A percentile compares a stretch with the other conserved stretches of the same genome.
Evolutionary conservation across 2,329 filamentous ascomycete species (phyloP).

Genomic region (Trichoderma polysporum): DNA sequence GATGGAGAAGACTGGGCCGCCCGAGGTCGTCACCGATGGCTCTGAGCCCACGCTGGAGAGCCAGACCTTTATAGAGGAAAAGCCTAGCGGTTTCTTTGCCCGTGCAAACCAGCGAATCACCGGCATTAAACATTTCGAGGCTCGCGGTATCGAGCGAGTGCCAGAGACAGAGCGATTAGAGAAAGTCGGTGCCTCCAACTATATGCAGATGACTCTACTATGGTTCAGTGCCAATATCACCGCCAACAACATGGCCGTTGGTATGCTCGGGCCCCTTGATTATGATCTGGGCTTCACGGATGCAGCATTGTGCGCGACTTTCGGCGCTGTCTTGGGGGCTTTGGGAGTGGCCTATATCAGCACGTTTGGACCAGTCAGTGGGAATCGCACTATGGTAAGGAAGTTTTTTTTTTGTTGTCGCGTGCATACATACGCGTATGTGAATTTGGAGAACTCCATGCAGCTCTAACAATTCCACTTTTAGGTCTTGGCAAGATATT

Average conservation of each 20-base stretch:
- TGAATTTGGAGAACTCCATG: neutral
- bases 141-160: constrained; percentile 42
- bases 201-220: constrained; percentile 41
- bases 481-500: constrained; percentile 69
- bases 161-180: constrained; percentile 37
- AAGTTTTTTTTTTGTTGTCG: neutral
- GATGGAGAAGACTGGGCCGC: neutral
- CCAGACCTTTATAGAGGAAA: neutral
- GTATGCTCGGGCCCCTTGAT: constrained; percentile 65
- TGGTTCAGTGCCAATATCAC: constrained; percentile 48
- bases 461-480: neutral
- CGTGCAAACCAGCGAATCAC: constrained; percentile 31
- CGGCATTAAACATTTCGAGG: constrained; percentile 39
- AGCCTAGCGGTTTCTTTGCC: neutral
- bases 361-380: constrained; percentile 71
- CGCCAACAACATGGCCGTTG: constrained; percentile 59
- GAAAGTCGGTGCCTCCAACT: constrained; percentile 33
- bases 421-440: no score
- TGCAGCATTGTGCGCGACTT: constrained; percentile 67
- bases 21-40: neutral
- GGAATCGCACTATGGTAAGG: constrained; percentile 69
- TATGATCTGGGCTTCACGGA: constrained; percentile 73
- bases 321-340: constrained; percentile 74
- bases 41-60: neutral
- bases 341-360: constrained; percentile 74